Conservation (phyloP, 257 asterid species). For the Scutellaria baicalensis region DNA sequence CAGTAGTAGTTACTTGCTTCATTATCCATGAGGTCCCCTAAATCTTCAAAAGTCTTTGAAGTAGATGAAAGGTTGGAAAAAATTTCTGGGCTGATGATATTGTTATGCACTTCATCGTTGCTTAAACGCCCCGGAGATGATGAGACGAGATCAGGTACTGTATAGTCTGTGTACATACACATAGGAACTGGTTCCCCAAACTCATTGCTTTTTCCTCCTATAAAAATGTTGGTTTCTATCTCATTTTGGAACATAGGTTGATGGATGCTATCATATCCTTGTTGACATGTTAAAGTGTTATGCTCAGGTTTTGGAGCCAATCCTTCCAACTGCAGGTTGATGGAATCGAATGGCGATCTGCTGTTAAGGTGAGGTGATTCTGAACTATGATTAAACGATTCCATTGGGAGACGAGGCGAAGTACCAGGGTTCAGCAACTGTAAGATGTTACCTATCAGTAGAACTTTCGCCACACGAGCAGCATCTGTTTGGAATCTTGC, state of each 20-base stretch:
- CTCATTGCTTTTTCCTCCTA: not conserved
- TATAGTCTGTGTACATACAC: not conserved
- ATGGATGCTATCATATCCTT: not conserved
- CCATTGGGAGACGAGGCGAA: conserved; percentile 11
- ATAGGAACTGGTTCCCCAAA: not conserved
- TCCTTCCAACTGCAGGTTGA: not conserved
- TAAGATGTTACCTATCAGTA: conserved; percentile 13
- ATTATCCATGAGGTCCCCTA: conserved; percentile 27
- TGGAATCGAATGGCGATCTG: not conserved
- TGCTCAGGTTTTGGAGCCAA: not conserved
- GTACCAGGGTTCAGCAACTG: conserved; percentile 14
- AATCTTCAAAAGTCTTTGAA: conserved; percentile 18
- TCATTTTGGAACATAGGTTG: not conserved
- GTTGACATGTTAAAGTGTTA: not conserved
- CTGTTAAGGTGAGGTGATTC: not conserved
- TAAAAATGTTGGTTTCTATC: not conserved
- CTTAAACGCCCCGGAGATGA: conserved; percentile 14
- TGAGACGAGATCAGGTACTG: conserved; percentile 14
- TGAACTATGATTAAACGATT: not conserved
- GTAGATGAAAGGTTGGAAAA: conserved; percentile 10
- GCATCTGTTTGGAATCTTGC: conserved; percentile 16
- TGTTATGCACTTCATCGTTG: conserved; percentile 6
- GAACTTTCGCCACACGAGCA: conserved; percentile 15
- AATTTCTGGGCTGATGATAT: not conserved
- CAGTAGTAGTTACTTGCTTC: conserved; percentile 26